Base-by-base conservation (phyloP, 257 asterid species). In the Solanum arcanum region DNA sequence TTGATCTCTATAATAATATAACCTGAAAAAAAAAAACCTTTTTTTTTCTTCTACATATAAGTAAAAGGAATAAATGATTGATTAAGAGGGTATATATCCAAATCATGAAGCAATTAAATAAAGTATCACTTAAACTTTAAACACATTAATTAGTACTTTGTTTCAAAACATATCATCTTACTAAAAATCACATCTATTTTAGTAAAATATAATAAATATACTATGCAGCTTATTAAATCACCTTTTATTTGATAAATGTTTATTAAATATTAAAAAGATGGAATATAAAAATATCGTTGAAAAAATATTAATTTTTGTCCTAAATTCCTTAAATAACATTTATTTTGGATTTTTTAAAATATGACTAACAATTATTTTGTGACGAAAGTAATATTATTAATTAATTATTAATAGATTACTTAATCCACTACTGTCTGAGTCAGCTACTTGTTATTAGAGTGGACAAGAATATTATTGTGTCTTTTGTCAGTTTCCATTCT, bases 401-500 rank as follows among this genome's bases (percentile, higher is more conserved):
- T 59, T 23, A 60, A 7, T 60, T 52, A 1, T 16, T 60, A 60
- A 11, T 60, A 2, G 27, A 60, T 23, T 60, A 60, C 69, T 60
- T 60, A 60, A 60, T 60, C 69, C 29, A 60, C 69, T 23, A 60
- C 64, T 56, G n/a, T 18, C 64, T 20, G 25, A 18, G 25, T 18
- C 64, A 18, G 64, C 64, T 4, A 60, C 69, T 10, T 60, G 69
- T 60, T 60, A 60, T 60, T 60, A 29, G 29, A 23, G 29, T 60
- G 29, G 83, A 76, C 83, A 77, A 44, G 62, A 77, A 77, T 42
- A 44, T 41, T 41, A 75, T 23, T n/a, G 83, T 23, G 56, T 76
- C 56, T 39, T 62, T 12, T 39, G 83, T 75, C 83, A 41, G 83
- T 76, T 76, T 25, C 13, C 12, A 41, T n/a, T 13, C 14, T 76